Percentiles rank a stretch among this genome's conserved stretches.
Conservation (phyloP, 108 stramenopile species). For the Nitzschia sp. region DNA sequence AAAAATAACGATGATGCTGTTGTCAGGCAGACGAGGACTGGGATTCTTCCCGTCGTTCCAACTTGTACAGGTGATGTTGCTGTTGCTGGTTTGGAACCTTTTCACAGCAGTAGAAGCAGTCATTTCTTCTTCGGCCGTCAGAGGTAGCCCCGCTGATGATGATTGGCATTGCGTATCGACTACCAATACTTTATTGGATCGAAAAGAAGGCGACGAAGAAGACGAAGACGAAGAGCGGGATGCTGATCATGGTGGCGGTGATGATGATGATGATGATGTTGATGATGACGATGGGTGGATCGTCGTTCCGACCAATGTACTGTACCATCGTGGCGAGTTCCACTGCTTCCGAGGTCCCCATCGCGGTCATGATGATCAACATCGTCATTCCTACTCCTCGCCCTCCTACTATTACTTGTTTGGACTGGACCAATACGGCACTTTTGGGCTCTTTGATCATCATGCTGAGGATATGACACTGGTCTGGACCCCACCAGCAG, state of each 20-base stretch:
- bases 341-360: slow-evolving; percentile 3
- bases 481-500: not conserved
- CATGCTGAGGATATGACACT: not conserved
- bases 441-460: slow-evolving; percentile 8
- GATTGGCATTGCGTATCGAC: too few species aligned
- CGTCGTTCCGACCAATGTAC: too few species aligned
- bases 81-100: not conserved
- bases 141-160: too few species aligned
- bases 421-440: not conserved
- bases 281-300: not conserved
- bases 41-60: not conserved
- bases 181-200: not conserved
- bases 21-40: too few species aligned
- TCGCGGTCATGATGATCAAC: not conserved
- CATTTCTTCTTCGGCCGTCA: not conserved
- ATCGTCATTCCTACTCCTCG: too few species aligned
- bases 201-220: not conserved
- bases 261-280: not conserved
- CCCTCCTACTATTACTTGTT: too few species aligned
- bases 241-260: not conserved
- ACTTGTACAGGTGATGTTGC: not conserved
- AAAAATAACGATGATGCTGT: too few species aligned
- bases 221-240: not conserved
- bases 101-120: not conserved
- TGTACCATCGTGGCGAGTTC: not conserved